Conservation (phyloP, 2,329 filamentous ascomycete genomes). For the Alternaria triticimaculans region DNA sequence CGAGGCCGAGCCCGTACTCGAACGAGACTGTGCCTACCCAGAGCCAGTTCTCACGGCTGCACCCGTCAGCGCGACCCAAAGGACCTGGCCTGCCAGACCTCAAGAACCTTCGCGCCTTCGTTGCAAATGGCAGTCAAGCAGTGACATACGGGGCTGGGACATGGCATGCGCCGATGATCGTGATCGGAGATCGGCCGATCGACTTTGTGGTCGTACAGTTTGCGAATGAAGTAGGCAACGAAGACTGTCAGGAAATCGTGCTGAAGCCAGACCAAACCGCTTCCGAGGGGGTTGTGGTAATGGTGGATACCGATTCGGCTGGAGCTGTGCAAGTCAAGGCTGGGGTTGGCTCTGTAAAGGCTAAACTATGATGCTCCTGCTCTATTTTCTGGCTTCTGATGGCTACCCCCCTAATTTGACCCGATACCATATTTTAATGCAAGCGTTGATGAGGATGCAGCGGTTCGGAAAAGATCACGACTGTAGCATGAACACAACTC, state of each 20-base stretch:
- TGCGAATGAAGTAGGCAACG: conserved; percentile 77
- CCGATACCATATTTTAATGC: not conserved
- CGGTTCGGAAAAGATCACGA: not conserved
- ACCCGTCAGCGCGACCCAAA: conserved; percentile 49
- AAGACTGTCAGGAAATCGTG: conserved; percentile 86
- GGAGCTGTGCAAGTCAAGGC: conserved; percentile 46
- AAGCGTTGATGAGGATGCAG: not conserved
- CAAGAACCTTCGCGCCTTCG: conserved; percentile 72
- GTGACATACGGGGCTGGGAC: conserved; percentile 92
- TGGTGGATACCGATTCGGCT: conserved; percentile 40
- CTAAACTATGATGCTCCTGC: conserved; percentile 29
- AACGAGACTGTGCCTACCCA: conserved; percentile 55
- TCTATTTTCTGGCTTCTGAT: not conserved
- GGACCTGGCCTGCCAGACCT: conserved; percentile 74
- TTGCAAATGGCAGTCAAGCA: conserved; percentile 78
- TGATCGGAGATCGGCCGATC: conserved; percentile 71
- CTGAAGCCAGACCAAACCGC: conserved; percentile 42
- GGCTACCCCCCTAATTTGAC: not conserved
- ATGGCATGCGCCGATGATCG: conserved; percentile 97
- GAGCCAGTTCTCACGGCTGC: conserved; percentile 33
- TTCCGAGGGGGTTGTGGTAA: conserved; percentile 45
- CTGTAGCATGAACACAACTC: not conserved
- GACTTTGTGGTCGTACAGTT: conserved; percentile 88
- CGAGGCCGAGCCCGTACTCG: conserved; percentile 56
- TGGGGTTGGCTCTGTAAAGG: conserved; percentile 40